Conservation (phyloP, 2,329 filamentous ascomycete genomes). For the Aspergillus texensis region DNA sequence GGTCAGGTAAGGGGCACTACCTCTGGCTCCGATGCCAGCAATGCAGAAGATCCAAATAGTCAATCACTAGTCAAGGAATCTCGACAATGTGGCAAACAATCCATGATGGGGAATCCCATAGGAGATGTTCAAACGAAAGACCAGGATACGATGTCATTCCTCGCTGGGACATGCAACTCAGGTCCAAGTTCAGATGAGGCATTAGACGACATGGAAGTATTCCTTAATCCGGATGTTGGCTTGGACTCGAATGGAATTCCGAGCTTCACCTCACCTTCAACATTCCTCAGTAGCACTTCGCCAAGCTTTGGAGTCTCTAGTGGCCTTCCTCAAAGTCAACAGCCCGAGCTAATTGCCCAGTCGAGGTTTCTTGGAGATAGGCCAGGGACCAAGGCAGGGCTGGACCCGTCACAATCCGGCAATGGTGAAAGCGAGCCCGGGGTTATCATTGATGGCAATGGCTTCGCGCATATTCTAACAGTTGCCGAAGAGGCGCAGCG, state of each 20-base stretch:
- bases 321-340: slow-evolving; percentile 1
- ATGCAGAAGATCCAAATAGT: slow-evolving; percentile 6
- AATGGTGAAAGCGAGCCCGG: slow-evolving; percentile 10
- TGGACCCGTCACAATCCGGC: background rate
- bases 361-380: background rate
- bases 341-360: background rate
- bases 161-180: background rate
- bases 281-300: slow-evolving; percentile 5
- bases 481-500: slow-evolving; percentile 25
- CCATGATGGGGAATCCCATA: slow-evolving; percentile 2
- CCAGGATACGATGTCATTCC: slow-evolving; percentile 14
- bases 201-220: slow-evolving; percentile 22
- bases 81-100: slow-evolving; percentile 3
- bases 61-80: slow-evolving; percentile 7
- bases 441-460: slow-evolving; percentile 27
- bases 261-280: slow-evolving; percentile 17
- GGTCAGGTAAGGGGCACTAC: slow-evolving; percentile 14
- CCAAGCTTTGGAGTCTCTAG: slow-evolving; percentile 14
- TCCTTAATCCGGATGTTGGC: slow-evolving; percentile 17
- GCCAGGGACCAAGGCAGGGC: background rate
- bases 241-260: slow-evolving; percentile 12
- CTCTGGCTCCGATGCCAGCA: slow-evolving; percentile 13
- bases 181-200: background rate
- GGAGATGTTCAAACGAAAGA: slow-evolving; percentile 8
- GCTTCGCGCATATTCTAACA: slow-evolving; percentile 22